Conservation (phyloP, 768 basidiomycete species). For the Sporobolomyces roseus region DNA sequence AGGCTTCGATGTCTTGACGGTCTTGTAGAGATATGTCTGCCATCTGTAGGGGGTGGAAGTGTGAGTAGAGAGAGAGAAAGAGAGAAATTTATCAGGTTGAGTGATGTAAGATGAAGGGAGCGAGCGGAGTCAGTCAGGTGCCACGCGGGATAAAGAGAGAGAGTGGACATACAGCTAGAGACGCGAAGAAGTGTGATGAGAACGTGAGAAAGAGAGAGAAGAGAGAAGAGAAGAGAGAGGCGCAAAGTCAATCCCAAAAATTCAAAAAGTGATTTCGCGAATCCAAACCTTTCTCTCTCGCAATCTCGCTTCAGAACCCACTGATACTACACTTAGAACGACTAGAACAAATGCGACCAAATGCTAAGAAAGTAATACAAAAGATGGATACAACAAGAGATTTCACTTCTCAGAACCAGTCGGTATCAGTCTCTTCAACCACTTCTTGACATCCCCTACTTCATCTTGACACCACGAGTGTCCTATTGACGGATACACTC, state of each 20-base stretch:
- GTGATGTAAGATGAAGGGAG: too few relatives aligned
- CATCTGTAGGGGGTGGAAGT: not conserved
- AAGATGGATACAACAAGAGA: not conserved
- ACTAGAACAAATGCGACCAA: too few relatives aligned
- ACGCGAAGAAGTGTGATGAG: too few relatives aligned
- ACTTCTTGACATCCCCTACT: not conserved
- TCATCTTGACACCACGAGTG: slow-evolving; percentile 17
- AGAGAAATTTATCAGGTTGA: too few relatives aligned
- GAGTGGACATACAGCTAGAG: not conserved
- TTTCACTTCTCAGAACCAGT: not conserved
- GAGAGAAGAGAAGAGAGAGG: not conserved
- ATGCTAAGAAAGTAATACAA: too few relatives aligned
- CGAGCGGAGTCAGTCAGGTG: not conserved
- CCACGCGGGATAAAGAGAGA: not conserved
- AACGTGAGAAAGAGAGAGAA: not conserved
- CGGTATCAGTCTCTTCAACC: not conserved
- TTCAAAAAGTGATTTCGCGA: too few relatives aligned
- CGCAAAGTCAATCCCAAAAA: too few relatives aligned
- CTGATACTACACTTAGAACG: too few relatives aligned
- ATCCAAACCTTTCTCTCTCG: too few relatives aligned
- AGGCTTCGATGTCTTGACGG: not conserved
- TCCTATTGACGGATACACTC: not conserved
- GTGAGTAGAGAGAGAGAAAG: not conserved
- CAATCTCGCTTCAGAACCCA: too few relatives aligned
- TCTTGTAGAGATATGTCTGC: not conserved